These are phyloP conservation scores for Inosperma sp. DNA, from an alignment of 768 basidiomycete species.

Conservation along the genomic window DNA sequence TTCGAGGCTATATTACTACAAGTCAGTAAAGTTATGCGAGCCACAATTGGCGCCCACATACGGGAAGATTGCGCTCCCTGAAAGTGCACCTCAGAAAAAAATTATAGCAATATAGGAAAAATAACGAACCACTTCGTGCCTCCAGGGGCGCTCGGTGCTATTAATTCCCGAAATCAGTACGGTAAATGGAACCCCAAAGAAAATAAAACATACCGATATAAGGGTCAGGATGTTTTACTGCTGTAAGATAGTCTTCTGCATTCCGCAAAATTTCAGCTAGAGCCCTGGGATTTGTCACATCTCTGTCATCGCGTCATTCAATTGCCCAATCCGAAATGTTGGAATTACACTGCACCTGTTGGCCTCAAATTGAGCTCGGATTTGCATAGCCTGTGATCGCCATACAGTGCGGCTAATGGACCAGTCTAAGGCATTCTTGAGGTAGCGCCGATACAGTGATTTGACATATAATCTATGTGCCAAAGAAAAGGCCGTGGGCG, in stretches of 20 bases:
- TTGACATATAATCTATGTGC: conserved; percentile 84
- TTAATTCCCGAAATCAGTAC: conserved; percentile 7
- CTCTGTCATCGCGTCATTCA: conserved; percentile 38
- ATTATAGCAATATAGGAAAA: not conserved
- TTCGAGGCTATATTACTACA: conserved; percentile 45
- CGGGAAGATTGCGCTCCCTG: conserved; percentile 81
- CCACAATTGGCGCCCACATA: conserved; percentile 34
- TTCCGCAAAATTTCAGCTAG: conserved; percentile 71
- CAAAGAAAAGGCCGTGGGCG: conserved; percentile 54
- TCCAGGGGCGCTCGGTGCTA: conserved; percentile 79
- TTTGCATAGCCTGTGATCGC: conserved; percentile 78
- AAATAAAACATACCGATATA: conserved; percentile 70
- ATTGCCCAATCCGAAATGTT: not conserved
- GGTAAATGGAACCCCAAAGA: not conserved
- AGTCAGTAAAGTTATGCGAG: conserved; percentile 5
- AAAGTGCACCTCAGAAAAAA: conserved; percentile 9
- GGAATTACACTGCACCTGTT: conserved; percentile 63
- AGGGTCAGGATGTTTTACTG: conserved; percentile 81
- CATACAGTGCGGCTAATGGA: conserved; percentile 79
- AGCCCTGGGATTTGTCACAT: conserved; percentile 81
- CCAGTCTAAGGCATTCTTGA: conserved; percentile 91
- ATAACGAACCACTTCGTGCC: conserved; percentile 90
- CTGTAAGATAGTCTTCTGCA: conserved; percentile 71
- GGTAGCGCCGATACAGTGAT: conserved; percentile 82
- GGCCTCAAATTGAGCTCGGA: conserved; percentile 88